Evolutionary conservation across 2,329 filamentous ascomycete genomes (phyloP).

Genomic region (Calcarisporium arbuscula): DNA sequence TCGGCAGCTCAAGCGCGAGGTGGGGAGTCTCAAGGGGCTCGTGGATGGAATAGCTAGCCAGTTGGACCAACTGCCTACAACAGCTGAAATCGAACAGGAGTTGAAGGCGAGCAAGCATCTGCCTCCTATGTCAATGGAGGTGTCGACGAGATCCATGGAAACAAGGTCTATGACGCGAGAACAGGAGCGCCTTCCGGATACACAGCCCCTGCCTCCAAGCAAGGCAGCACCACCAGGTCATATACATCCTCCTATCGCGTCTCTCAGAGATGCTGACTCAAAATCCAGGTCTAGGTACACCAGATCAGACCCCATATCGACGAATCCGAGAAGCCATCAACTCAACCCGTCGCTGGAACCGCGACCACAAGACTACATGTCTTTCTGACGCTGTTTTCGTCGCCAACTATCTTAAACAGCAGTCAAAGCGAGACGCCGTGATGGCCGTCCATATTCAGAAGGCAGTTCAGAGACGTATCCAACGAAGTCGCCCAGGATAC

Average conservation of each 20-base stretch:
- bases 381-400: slow-evolving; percentile 24
- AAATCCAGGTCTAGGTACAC: too few relatives aligned
- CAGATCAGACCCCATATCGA: slow-evolving; percentile 7
- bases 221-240: too few relatives aligned
- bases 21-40: slow-evolving; percentile 16
- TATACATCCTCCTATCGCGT: too few relatives aligned
- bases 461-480: slow-evolving; percentile 20
- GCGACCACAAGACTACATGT: slow-evolving; percentile 27
- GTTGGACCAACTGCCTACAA: slow-evolving; percentile 15
- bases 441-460: slow-evolving; percentile 28
- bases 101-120: too few relatives aligned
- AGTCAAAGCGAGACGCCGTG: slow-evolving; percentile 26
- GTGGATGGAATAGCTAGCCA: slow-evolving; percentile 16
- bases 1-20: slow-evolving; percentile 14
- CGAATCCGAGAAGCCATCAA: slow-evolving; percentile 28
- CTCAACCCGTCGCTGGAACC: slow-evolving; percentile 33
- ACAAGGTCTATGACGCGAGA: too few relatives aligned
- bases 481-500: slow-evolving; percentile 5
- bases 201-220: too few relatives aligned
- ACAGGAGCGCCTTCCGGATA: too few relatives aligned
- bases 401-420: slow-evolving; percentile 27
- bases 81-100: slow-evolving; percentile 15
- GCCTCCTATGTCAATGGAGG: too few relatives aligned
- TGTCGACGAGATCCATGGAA: too few relatives aligned
- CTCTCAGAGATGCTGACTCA: too few relatives aligned